Base-by-base conservation (phyloP, 495 filamentous ascomycete species). In the Amorphotheca resinae region DNA sequence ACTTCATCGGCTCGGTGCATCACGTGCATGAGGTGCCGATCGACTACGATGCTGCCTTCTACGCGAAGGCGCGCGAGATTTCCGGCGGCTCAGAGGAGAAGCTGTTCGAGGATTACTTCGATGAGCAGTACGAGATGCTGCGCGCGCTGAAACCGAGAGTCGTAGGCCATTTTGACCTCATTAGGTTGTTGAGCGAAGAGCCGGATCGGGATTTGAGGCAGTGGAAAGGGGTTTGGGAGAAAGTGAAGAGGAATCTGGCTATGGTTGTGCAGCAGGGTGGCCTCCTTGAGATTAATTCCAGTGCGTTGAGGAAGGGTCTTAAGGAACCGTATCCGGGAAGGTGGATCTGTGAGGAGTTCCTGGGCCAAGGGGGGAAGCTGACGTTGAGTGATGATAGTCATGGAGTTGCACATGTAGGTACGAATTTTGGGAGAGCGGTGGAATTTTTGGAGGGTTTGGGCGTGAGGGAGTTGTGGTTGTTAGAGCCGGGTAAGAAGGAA, bases 351-450 rank as follows among this genome's bases (percentile, higher is more conserved):
- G 62, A 82, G 76, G 68, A 71, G 48, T 80, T 80, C 38, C 46
- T 72, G 37, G 59, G 59, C 6, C 64, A 77, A 37, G 81, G 81
- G n/a, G 89, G 89, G 15, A 68, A 70, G 38, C 91, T 94, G 52
- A 86, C 82, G 42, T 63, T 96, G 30, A 91, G 84, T 2, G 89
- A 96, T 59, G 89, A 96, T 57, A 89, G 86, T 54, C 89, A 96
- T 58, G 77, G 80, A 20, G 68, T 85, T 44, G 79, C 72, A 7
- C 87, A 96, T 59, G 70, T 96, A 2, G 75, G 70, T 9, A 58
- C 73, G n/a, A 78, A 83, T 54, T 86, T 78, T 60, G 54, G 57
- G 32, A 65, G 64, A 16, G 64, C 78, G n/a, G 53, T 82, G 44
- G 65, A 74, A 0, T 93, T 69, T 56, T 52, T 77, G 9, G 53